phyloP scores from a whole-genome alignment of 805 yeast species.

The Wickerhamomyces bovis region DNA sequence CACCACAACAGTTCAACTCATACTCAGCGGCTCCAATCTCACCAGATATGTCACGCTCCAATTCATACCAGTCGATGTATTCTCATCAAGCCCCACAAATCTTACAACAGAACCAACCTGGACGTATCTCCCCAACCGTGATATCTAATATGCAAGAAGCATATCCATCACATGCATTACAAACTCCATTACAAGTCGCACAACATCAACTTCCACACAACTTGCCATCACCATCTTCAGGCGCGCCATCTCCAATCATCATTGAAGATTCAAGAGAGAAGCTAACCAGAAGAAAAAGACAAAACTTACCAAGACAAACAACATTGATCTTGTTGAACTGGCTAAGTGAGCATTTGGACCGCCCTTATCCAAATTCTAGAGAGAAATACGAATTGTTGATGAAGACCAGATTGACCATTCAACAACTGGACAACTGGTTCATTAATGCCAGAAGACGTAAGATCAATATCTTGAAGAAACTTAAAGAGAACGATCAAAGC shows the following conservation, averaged over 20 bases:
- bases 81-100: conserved; percentile 1
- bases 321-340: conserved; percentile 64
- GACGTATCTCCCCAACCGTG: conserved; percentile 2
- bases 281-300: conserved; percentile 40
- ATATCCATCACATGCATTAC: background rate
- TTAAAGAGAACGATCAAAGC: conserved; percentile 23
- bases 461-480: conserved; percentile 29
- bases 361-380: conserved; percentile 79
- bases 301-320: conserved; percentile 74
- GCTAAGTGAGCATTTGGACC: conserved; percentile 66
- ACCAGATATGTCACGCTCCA: conserved; percentile 13
- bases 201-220: conserved; percentile 1
- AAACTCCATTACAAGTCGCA: background rate
- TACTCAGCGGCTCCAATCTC: conserved; percentile 3
- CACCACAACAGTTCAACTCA: conserved; percentile 20
- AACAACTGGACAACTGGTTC: conserved; percentile 82
- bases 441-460: conserved; percentile 81
- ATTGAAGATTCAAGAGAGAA: conserved; percentile 8
- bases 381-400: conserved; percentile 66
- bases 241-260: conserved; percentile 4
- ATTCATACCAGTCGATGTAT: conserved; percentile 1
- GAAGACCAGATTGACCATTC: conserved; percentile 71
- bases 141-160: background rate
- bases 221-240: conserved; percentile 3
- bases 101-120: background rate